A percentile compares a stretch with the other conserved stretches of the same genome.
phyloP scores from a whole-genome alignment of 2,329 filamentous ascomycete genomes.

The Aspergillus costaricaensis region DNA sequence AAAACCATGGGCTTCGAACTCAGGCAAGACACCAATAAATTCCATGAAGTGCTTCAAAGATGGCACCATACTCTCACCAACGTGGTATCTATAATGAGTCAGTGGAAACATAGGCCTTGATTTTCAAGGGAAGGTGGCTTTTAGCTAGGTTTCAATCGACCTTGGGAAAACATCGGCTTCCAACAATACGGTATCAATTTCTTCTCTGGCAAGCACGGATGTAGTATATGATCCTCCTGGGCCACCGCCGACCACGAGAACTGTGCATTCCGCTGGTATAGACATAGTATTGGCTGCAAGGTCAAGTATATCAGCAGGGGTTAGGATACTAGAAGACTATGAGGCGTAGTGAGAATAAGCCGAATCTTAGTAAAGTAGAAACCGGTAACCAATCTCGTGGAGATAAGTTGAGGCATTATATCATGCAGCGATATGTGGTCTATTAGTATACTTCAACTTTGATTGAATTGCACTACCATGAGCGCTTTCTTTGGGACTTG shows the following conservation, averaged over 20 bases:
- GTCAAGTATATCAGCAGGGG: no score
- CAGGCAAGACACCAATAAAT: slow-evolving; percentile 46
- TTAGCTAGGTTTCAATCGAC: no score
- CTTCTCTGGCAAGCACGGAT: slow-evolving; percentile 48
- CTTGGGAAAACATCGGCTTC: slow-evolving; percentile 49
- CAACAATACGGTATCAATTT: slow-evolving; percentile 47
- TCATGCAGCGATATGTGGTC: no score
- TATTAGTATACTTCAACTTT: no score
- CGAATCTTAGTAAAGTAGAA: no score
- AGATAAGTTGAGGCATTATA: no score
- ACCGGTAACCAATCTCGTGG: no score
- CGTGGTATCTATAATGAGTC: slow-evolving; percentile 28
- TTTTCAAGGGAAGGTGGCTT: not conserved
- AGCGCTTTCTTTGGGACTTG: no score
- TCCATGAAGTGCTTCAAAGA: slow-evolving; percentile 47
- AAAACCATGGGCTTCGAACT: slow-evolving; percentile 47
- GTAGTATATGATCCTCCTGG: slow-evolving; percentile 52
- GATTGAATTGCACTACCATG: no score
- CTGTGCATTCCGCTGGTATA: slow-evolving; percentile 25
- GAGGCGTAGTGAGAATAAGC: no score
- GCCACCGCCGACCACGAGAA: slow-evolving; percentile 50
- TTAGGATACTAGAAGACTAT: no score
- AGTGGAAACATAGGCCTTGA: slow-evolving; percentile 16
- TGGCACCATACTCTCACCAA: slow-evolving; percentile 41
- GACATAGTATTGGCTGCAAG: not conserved